Conservation (phyloP, 2,329 filamentous ascomycete genomes). For the Colletotrichum sp. region DNA sequence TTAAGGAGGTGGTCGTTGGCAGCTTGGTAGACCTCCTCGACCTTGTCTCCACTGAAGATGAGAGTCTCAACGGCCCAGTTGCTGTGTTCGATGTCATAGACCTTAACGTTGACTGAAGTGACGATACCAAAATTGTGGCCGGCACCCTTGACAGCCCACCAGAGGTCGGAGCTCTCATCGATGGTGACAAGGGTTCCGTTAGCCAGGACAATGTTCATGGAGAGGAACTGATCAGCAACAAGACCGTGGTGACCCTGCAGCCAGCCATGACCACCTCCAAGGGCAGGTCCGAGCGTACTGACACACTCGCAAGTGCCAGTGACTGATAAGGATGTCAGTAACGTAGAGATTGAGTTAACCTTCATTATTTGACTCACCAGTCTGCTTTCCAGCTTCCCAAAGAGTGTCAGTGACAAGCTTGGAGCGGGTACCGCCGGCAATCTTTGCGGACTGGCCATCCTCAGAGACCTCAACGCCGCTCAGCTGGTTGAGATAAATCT, state of each 20-base stretch:
- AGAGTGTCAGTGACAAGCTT: slow-evolving; percentile 52
- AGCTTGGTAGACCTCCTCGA: slow-evolving; percentile 51
- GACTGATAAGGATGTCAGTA: slow-evolving; percentile 30
- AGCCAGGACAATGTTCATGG: slow-evolving; percentile 56
- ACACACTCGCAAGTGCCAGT: slow-evolving; percentile 60
- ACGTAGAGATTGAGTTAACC: background rate
- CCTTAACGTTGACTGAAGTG: slow-evolving; percentile 51
- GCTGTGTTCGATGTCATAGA: slow-evolving; percentile 48
- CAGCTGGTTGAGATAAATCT: slow-evolving; percentile 52
- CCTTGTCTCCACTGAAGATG: slow-evolving; percentile 52
- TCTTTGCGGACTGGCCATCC: slow-evolving; percentile 49
- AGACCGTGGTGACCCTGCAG: slow-evolving; percentile 60
- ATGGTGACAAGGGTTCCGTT: slow-evolving; percentile 47
- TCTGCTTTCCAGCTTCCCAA: slow-evolving; percentile 57
- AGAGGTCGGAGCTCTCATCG: slow-evolving; percentile 53
- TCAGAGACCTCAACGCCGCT: slow-evolving; percentile 44
- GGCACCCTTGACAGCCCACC: slow-evolving; percentile 62
- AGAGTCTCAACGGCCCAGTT: slow-evolving; percentile 50
- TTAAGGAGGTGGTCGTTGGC: slow-evolving; percentile 50
- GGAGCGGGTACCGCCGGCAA: slow-evolving; percentile 52
- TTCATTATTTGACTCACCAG: slow-evolving; percentile 32
- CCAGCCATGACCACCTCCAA: slow-evolving; percentile 64
- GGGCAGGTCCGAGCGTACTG: slow-evolving; percentile 51
- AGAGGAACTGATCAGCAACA: slow-evolving; percentile 57
- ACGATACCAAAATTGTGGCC: slow-evolving; percentile 67